Conservation (phyloP, 768 basidiomycete genomes). For the Inosperma sp. region DNA sequence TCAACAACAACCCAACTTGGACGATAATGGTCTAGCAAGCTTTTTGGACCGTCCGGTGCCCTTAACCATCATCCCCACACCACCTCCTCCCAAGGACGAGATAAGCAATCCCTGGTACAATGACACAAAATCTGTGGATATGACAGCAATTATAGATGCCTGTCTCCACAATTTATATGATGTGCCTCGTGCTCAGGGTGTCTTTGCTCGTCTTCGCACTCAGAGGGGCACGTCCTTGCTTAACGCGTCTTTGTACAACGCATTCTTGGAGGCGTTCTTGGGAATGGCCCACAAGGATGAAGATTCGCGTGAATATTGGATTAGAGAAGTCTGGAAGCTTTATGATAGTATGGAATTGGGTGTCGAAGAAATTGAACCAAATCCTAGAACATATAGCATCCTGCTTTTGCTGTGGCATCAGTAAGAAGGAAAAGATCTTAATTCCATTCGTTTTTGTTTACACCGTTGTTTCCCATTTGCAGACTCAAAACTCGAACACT, state of each 20-base stretch:
- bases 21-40: not conserved
- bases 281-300: constrained; percentile 51
- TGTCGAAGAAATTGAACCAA: constrained; percentile 45
- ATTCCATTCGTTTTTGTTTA: not conserved
- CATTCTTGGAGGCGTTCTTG: constrained; percentile 61
- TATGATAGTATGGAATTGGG: constrained; percentile 53
- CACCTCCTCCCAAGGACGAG: constrained; percentile 6
- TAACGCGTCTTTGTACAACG: constrained; percentile 56
- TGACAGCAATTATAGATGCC: constrained; percentile 75
- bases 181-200: constrained; percentile 65
- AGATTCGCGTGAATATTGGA: constrained; percentile 48
- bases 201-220: constrained; percentile 61
- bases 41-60: constrained; percentile 10
- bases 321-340: constrained; percentile 56
- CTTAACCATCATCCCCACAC: constrained; percentile 12
- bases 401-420: constrained; percentile 59
- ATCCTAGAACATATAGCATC: constrained; percentile 58
- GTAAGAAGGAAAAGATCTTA: constrained; percentile 31
- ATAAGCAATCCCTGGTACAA: constrained; percentile 60
- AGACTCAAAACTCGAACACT: constrained; percentile 11
- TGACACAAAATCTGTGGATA: constrained; percentile 63
- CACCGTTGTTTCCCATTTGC: not conserved
- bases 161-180: constrained; percentile 75
- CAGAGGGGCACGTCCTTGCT: constrained; percentile 28
- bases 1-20: constrained; percentile 8